Evolutionary conservation across 176 grass and related monocot genomes (phyloP).

Genomic region (Oryza brachyantha): DNA sequence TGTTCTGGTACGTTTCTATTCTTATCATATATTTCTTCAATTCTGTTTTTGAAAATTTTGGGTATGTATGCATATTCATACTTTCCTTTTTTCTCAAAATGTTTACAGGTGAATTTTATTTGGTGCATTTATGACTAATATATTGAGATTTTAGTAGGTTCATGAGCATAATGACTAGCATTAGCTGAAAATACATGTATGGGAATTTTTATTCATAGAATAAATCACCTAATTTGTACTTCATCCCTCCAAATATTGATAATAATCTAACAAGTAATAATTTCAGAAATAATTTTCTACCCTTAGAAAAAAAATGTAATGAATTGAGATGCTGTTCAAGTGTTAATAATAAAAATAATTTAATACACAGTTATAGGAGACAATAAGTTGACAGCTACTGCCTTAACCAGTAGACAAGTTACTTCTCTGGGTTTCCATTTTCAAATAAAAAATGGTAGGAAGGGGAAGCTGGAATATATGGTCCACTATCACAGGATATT

Average conservation of each 20-base stretch:
- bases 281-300: neutral
- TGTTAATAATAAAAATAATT: neutral
- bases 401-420: neutral
- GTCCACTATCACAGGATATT: neutral
- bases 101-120: slow-evolving; percentile 9
- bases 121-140: neutral
- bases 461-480: neutral
- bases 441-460: neutral
- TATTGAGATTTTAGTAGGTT: slow-evolving; percentile 4
- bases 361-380: neutral
- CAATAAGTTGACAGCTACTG: neutral
- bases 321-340: neutral
- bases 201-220: neutral
- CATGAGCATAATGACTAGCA: slow-evolving; percentile 17
- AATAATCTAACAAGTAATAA: neutral
- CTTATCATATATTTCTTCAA: slow-evolving; percentile 6
- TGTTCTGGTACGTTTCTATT: slow-evolving; percentile 68
- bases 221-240: slow-evolving; percentile 9
- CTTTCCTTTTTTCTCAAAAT: slow-evolving; percentile 8
- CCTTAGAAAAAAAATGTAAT: neutral
- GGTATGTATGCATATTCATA: neutral
- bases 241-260: neutral
- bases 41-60: neutral
- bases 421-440: neutral
- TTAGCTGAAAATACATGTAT: neutral